Evolutionary conservation across 2,329 filamentous ascomycete genomes (phyloP).

Genomic region (Aspergillus flavus): DNA sequence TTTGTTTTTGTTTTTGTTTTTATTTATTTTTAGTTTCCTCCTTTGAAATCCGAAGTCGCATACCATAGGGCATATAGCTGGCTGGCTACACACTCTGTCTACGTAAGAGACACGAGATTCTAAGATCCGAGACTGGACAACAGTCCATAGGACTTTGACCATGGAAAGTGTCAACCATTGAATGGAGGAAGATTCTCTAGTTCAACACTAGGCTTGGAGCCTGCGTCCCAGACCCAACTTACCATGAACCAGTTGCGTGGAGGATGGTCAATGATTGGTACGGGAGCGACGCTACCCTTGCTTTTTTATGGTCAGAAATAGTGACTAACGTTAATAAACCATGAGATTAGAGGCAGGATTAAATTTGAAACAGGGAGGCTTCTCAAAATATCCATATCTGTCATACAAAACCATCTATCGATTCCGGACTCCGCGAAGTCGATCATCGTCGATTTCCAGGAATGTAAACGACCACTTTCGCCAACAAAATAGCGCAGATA

Average conservation of each 20-base stretch:
- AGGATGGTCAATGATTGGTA: background rate
- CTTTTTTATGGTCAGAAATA: background rate
- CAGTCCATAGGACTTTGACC: background rate
- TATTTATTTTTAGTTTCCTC: background rate
- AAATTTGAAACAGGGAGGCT: background rate
- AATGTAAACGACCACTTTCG: constrained; percentile 10
- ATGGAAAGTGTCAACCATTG: background rate
- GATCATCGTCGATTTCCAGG: constrained; percentile 8
- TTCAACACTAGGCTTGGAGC: background rate
- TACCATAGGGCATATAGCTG: background rate
- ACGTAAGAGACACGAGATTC: background rate
- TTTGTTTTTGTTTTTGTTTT: background rate
- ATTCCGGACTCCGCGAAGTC: background rate
- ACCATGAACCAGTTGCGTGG: background rate
- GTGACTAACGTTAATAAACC: background rate
- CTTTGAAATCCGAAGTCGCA: background rate
- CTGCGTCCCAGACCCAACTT: background rate
- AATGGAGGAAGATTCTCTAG: background rate
- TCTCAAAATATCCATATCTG: background rate
- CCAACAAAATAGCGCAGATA: constrained; percentile 5
- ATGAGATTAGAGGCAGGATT: background rate
- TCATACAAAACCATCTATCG: background rate
- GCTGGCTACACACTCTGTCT: background rate
- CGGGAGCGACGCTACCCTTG: background rate
- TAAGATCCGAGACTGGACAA: background rate